Evolutionary conservation across 108 stramenopile genomes (phyloP), one percentile per base, ranked within the genome.

Genomic region (Fistulifera pelliculosa): DNA sequence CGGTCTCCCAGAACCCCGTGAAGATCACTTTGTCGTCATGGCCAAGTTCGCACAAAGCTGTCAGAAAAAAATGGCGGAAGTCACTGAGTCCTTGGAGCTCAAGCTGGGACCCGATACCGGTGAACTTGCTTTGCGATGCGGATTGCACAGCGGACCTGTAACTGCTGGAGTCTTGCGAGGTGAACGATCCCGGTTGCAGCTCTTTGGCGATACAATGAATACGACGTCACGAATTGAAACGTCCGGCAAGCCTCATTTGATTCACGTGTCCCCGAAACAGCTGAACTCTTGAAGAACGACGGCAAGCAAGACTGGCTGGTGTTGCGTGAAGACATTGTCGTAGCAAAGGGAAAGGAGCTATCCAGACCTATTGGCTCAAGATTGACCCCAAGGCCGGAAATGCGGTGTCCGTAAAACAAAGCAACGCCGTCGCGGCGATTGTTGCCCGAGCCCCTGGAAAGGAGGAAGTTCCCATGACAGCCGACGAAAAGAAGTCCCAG

Each of bases 81-180:
- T 75, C 3, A 43, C 40, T 0, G 22, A 42, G 25, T 14, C 57
- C 22, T 39, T 71, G 15, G 49, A 60, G 44, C 28, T 43, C 13
- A 50, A 28, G 27, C 64, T 70, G 17, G 62, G 62, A 40, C 58
- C 52, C 1, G 69, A 54, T 2, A 75, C 67, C 8, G 47, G 18
- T 16, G 44, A 60, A 27, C 41, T 79, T 11, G 41, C 27, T 26
- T 54, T 79, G 42, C 16, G 77, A 28, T 43, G 71, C 40, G 77
- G 77, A 1, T 71, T 7, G 31, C 31, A 35, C 8, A 35, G 31
- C 8, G 31, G 31, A 35, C 31, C 31, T 6, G 31, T 35, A 6
- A 74, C 66, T 15, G 73, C 77, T 8, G 77, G 77, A 27, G 63
- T 78, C 0, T 58, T 78, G 1, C 54, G 73, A 5, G 77, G 77